Evolutionary conservation across 345 rosid species (phyloP).

Genomic region (Populus pruinosa): DNA sequence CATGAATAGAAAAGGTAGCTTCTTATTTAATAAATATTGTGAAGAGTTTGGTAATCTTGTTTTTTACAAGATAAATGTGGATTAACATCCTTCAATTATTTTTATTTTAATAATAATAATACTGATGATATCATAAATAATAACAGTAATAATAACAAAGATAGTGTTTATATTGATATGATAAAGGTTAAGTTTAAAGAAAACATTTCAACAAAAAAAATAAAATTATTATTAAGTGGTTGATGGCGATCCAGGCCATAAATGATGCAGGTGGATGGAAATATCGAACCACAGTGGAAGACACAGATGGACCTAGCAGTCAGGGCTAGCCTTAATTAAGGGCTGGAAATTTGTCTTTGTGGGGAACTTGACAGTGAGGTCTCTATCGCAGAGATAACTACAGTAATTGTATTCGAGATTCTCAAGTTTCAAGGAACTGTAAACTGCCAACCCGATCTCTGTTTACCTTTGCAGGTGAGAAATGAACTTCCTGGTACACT

Average conservation of each 20-base stretch:
- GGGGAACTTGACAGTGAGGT: conserved; percentile 37
- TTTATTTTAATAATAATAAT: no score
- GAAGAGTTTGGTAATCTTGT: no score
- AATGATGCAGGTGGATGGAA: conserved; percentile 60
- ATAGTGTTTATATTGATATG: no score
- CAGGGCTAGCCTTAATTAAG: conserved; percentile 40
- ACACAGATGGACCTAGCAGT: conserved; percentile 50
- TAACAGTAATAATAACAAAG: no score
- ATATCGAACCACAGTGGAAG: conserved; percentile 57
- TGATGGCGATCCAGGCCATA: conserved; percentile 51
- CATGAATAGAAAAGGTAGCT: no score
- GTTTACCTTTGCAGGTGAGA: conserved; percentile 29
- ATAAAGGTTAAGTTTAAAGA: no score
- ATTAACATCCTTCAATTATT: no score
- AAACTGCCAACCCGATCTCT: neutral
- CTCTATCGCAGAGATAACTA: neutral
- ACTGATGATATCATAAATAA: no score
- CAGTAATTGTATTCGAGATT: neutral
- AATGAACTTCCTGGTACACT: conserved; percentile 61
- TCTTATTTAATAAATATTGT: no score
- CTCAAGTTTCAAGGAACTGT: neutral
- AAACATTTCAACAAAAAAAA: no score
- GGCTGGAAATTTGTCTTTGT: conserved; percentile 54
- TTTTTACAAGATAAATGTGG: no score
- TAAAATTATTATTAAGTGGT: conserved; percentile 25